Conservation (phyloP, 805 yeast species). For the Metschnikowia corniflorae region DNA sequence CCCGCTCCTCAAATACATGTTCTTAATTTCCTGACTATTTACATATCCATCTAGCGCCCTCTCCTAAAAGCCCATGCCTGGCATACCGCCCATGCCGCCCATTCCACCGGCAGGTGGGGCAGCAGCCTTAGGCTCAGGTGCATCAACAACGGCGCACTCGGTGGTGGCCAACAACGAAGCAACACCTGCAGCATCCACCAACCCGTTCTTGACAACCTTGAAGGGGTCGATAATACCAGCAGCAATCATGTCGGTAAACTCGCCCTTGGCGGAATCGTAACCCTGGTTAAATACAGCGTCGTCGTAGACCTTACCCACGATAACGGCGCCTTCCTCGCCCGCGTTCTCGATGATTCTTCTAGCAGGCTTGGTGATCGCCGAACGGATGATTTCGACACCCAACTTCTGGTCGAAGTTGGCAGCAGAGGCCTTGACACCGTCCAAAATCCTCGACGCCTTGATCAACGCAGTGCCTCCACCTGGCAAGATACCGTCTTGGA, state of each 20-base stretch:
- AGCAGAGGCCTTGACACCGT: conserved; percentile 59
- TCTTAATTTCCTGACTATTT: conserved; percentile 11
- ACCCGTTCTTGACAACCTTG: conserved; percentile 94
- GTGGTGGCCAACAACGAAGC: conserved; percentile 97
- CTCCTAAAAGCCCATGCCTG: conserved; percentile 31
- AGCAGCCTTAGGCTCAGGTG: conserved; percentile 72
- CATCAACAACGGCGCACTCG: conserved; percentile 96
- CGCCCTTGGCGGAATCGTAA: conserved; percentile 88
- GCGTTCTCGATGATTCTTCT: conserved; percentile 94
- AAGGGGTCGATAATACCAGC: conserved; percentile 98
- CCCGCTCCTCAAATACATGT: too few species aligned
- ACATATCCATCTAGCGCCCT: conserved; percentile 6
- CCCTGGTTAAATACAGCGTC: conserved; percentile 79
- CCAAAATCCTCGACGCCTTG: conserved; percentile 81
- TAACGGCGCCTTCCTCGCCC: conserved; percentile 95
- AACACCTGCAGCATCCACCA: conserved; percentile 95
- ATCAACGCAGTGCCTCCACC: conserved; percentile 99
- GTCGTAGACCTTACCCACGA: conserved; percentile 82
- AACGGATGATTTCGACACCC: conserved; percentile 89
- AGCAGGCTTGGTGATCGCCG: conserved; percentile 94
- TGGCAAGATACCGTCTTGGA: conserved; percentile 96
- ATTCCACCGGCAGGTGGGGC: conserved; percentile 51
- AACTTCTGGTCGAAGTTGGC: conserved; percentile 91
- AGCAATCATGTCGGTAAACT: conserved; percentile 92
- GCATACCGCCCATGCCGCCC: conserved; percentile 28